phyloP scores from a whole-genome alignment of 1,284 basidiomycete species.

The Heliocybe sulcata region DNA sequence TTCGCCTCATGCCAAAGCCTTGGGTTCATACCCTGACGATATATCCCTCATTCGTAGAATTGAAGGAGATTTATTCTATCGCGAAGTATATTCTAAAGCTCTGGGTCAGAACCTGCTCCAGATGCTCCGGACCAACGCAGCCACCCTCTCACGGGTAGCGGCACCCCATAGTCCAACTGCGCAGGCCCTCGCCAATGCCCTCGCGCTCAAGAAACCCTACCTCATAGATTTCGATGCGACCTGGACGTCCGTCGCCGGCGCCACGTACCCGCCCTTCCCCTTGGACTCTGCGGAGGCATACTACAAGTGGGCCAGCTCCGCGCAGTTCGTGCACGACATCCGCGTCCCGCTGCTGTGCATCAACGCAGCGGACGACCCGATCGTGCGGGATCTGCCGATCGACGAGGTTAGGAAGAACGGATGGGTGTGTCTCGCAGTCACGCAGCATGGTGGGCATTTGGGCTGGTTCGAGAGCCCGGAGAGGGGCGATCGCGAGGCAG shows the following conservation, averaged over 20 bases:
- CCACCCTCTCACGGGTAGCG: conserved; percentile 29
- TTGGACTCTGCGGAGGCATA: conserved; percentile 75
- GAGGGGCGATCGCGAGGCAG: conserved; percentile 31
- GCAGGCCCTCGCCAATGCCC: conserved; percentile 35
- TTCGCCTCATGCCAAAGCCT: no score
- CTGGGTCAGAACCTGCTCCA: conserved; percentile 77
- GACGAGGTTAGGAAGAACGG: conserved; percentile 46
- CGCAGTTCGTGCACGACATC: conserved; percentile 48
- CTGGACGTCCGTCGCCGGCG: conserved; percentile 74
- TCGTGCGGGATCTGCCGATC: conserved; percentile 60
- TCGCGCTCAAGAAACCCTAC: conserved; percentile 22
- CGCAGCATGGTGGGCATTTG: conserved; percentile 83
- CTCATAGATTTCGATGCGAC: conserved; percentile 55
- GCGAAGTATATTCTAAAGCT: conserved; percentile 73
- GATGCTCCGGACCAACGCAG: conserved; percentile 57
- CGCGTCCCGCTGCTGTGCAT: conserved; percentile 75
- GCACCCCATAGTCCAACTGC: conserved; percentile 36
- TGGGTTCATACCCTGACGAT: conserved; percentile 10
- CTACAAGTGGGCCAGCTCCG: conserved; percentile 66
- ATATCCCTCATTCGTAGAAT: conserved; percentile 36
- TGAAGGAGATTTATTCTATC: conserved; percentile 55
- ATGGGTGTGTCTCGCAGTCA: conserved; percentile 69
- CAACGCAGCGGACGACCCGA: conserved; percentile 90
- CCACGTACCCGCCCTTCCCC: conserved; percentile 74
- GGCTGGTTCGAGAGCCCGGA: conserved; percentile 76